Base-by-base conservation (phyloP, 176 grass and related monocot species). In the Chrysopogon serrulatus region DNA sequence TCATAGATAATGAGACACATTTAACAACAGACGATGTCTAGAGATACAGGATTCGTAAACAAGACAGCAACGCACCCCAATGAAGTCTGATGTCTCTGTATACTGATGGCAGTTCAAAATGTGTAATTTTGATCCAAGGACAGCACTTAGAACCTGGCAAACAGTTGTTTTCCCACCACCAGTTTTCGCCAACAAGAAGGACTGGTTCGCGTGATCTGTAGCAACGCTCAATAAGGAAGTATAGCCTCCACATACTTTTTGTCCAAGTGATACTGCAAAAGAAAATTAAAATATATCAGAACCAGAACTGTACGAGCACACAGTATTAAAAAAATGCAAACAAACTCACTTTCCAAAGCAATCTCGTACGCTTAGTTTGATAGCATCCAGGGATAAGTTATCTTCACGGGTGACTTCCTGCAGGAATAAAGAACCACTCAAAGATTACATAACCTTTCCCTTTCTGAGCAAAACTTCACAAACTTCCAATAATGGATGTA, bases 81-180 rank as follows among this genome's bases (percentile, higher is more conserved):
- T 95, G 79, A 98, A 98, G 84, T 98, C 95, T 76, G 95, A 91
- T 42, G 95, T 95, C 83, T 98, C 95, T 10, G 95, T 98, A 84
- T 98, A 98, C 80, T 98, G 95, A 78, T 98, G 95, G 85, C 95
- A 98, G 82, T 98, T 98, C 87, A 98, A 91, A 83, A 90, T 95
- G 72, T 93, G 95, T 66, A 98, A 82, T 78, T 85, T 95, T 19
- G 83, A 90, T 68, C 87, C 85, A 36, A 95, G 82, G 45, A 90
- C 79, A 83, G 67, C 76, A 86, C 95, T 98, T 74, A 98, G 65
- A 71, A 98, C 70, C 89, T 98, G 95, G 88, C 95, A 98, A 45
- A 95, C 95, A 64, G 95, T 95, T 66, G 95, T 98, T 81, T 98
- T 98, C 10, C 95, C 95, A 35, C 95, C 95, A 31, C 92, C 95